phyloP scores from a whole-genome alignment of 305 asterid genomes.

The Solanum hybrid region DNA sequence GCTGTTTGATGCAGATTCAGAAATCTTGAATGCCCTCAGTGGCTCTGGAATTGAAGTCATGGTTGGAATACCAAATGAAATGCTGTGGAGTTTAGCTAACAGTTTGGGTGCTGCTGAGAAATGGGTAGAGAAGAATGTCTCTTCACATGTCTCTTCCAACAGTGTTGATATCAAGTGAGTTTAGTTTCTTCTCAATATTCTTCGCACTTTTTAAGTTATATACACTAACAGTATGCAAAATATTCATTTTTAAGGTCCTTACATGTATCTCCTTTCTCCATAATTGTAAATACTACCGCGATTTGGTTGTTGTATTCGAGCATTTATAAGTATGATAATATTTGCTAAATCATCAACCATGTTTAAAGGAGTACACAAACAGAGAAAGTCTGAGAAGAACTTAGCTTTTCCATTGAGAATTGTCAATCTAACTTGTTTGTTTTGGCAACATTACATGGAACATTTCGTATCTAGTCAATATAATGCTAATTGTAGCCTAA shows the following conservation, averaged over 20 bases:
- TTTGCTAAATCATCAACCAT: not conserved
- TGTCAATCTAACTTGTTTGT: not conserved
- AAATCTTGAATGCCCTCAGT: constrained; percentile 44
- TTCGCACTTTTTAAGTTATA: not conserved
- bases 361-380: not conserved
- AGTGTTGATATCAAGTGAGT: constrained; percentile 71
- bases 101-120: constrained; percentile 69
- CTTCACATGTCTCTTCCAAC: constrained; percentile 56
- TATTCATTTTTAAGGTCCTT: not conserved
- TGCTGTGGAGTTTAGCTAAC: constrained; percentile 50
- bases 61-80: constrained; percentile 92
- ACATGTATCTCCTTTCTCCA: not conserved
- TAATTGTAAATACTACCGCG: not conserved
- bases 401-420: not conserved
- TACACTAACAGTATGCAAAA: not conserved
- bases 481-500: not conserved
- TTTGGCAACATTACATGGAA: not conserved
- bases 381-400: not conserved
- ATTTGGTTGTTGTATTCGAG: not conserved
- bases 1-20: constrained; percentile 73
- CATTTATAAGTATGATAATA: not conserved
- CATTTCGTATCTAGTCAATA: not conserved
- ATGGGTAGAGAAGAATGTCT: constrained; percentile 83
- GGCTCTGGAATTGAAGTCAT: constrained; percentile 87
- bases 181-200: not conserved